Percentiles rank a stretch among this genome's conserved stretches.
phyloP scores from a whole-genome alignment of 495 filamentous ascomycete genomes.

The Tuber brumale region DNA sequence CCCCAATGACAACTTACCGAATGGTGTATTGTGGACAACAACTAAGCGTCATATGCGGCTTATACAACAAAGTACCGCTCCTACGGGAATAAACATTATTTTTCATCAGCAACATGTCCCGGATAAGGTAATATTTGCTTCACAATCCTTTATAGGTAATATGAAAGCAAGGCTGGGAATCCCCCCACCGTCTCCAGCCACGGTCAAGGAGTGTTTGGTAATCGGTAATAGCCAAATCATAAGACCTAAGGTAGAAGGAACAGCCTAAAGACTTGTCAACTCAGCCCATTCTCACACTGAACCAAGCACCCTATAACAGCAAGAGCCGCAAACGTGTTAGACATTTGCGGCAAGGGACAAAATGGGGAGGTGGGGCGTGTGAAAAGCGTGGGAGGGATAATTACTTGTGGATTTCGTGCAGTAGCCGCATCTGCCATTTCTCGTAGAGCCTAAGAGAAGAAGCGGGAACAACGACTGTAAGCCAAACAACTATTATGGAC shows the following conservation, averaged over 20 bases:
- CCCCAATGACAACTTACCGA: constrained; percentile 48
- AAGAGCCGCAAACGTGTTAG: neutral
- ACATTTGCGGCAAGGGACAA: neutral
- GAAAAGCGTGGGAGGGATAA: constrained; percentile 35
- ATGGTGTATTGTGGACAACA: constrained; percentile 97
- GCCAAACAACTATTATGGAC: constrained; percentile 24
- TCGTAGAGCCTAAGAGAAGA: constrained; percentile 26
- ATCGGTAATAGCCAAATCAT: constrained; percentile 59
- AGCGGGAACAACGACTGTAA: constrained; percentile 26
- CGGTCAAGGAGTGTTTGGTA: constrained; percentile 80
- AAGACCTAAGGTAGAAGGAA: constrained; percentile 71
- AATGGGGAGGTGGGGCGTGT: neutral
- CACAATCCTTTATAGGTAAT: constrained; percentile 11
- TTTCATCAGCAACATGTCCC: constrained; percentile 19
- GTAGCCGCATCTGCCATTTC: constrained; percentile 49
- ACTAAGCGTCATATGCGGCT: constrained; percentile 71
- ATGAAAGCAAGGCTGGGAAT: constrained; percentile 17
- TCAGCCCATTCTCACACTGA: neutral
- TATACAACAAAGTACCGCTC: constrained; percentile 79
- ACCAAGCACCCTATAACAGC: neutral
- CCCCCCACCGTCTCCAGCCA: constrained; percentile 77
- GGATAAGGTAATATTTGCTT: constrained; percentile 7
- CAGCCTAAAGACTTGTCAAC: constrained; percentile 54
- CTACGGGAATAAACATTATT: constrained; percentile 44
- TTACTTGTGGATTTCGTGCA: constrained; percentile 52